Conservation (phyloP, 257 asterid genomes). For the Nicotiana obtusifolia region DNA sequence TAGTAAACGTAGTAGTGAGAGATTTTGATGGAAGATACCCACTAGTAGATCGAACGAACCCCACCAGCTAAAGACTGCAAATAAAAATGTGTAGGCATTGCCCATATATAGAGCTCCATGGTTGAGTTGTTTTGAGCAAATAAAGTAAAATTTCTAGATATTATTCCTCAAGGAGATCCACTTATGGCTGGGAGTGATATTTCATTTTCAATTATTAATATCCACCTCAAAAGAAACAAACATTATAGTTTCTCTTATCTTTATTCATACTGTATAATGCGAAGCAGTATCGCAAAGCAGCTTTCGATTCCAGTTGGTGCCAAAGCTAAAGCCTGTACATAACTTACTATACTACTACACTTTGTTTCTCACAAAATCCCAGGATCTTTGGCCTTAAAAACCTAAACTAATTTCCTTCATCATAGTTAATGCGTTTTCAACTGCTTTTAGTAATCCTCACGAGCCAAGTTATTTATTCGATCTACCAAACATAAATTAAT, state of each 20-base stretch:
- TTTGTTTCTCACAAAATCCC: not conserved
- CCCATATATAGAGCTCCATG: not conserved
- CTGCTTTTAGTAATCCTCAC: not conserved
- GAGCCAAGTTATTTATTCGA: not conserved
- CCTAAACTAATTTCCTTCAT: not conserved
- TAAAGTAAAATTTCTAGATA: slow-evolving; percentile 6
- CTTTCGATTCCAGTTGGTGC: slow-evolving; percentile 6
- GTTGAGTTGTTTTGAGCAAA: slow-evolving; percentile 12
- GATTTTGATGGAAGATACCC: not conserved
- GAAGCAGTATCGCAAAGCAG: not conserved
- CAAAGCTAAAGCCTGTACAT: slow-evolving; percentile 6
- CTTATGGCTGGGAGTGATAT: not conserved
- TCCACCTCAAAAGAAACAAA: slow-evolving; percentile 12
- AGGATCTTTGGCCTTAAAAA: not conserved
- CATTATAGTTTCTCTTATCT: not conserved
- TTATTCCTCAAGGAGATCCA: slow-evolving; percentile 1
- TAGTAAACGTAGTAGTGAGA: too few relatives aligned
- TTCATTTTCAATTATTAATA: slow-evolving; percentile 1
- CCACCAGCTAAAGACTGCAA: slow-evolving; percentile 16
- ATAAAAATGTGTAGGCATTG: slow-evolving; percentile 5
- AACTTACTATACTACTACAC: not conserved
- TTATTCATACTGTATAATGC: not conserved
- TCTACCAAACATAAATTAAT: slow-evolving; percentile 6
- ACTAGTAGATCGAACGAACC: not conserved
- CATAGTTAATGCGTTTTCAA: not conserved